Percentiles rank a stretch among this genome's conserved stretches.
These are phyloP conservation scores for Fraxinus latifolia DNA, from an alignment of 305 asterid species.

Conservation along the genomic window DNA sequence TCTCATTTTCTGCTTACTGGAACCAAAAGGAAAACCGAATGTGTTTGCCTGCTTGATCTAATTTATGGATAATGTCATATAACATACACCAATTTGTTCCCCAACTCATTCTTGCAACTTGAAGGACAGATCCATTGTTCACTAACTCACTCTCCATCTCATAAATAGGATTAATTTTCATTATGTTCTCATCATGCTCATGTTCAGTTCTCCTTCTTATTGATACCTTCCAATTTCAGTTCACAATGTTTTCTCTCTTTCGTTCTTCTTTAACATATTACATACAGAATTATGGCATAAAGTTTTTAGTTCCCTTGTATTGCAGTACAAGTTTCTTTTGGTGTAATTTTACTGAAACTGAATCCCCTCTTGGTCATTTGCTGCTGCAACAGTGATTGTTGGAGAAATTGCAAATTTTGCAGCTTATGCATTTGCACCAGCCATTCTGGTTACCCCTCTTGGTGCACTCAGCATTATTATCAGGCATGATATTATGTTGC, in stretches of 20 bases:
- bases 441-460: slow-evolving; percentile 96
- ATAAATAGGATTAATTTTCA: neutral
- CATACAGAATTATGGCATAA: neutral
- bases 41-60: neutral
- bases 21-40: slow-evolving; percentile 3
- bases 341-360: neutral
- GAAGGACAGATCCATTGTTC: neutral
- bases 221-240: neutral
- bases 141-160: neutral
- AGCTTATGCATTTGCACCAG: slow-evolving; percentile 99
- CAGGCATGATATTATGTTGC: slow-evolving; percentile 54
- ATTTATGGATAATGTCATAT: neutral
- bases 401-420: slow-evolving; percentile 99
- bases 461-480: slow-evolving; percentile 99
- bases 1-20: slow-evolving; percentile 6
- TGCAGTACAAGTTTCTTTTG: slow-evolving; percentile 6
- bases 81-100: neutral
- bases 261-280: neutral
- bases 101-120: neutral
- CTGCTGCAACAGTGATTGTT: slow-evolving; percentile 75
- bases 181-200: neutral
- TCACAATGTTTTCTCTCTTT: neutral
- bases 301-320: neutral
- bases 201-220: neutral
- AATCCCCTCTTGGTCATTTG: slow-evolving; percentile 19